These are phyloP conservation scores for Dactylella cylindrospora DNA, from an alignment of 2,329 filamentous ascomycete genomes.

Conservation along the genomic window DNA sequence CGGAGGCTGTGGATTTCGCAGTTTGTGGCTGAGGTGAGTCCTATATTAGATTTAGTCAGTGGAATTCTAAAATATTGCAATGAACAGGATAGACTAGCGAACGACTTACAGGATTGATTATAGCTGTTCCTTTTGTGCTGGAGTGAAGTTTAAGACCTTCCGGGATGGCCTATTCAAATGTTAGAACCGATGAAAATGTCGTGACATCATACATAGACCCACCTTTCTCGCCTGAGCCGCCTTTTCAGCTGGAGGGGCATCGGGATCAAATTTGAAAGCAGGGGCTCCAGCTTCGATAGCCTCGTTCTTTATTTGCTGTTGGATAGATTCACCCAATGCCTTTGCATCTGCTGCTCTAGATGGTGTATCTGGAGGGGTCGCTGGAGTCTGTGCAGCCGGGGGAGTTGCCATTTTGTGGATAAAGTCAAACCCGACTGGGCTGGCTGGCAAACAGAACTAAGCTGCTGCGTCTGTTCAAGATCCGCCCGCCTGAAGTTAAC, in stretches of 20 bases:
- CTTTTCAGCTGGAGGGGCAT: conserved; percentile 82
- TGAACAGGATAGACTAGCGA: conserved; percentile 6
- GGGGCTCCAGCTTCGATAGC: conserved; percentile 75
- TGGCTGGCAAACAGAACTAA: no score
- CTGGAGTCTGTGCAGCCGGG: conserved; percentile 16
- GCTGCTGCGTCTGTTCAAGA: no score
- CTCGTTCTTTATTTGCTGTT: conserved; percentile 73
- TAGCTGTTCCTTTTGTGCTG: conserved; percentile 31
- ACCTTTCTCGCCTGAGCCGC: conserved; percentile 67
- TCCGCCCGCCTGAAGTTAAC: no score
- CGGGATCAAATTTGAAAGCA: conserved; percentile 82
- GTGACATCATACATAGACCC: conserved; percentile 58
- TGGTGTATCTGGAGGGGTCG: conserved; percentile 39
- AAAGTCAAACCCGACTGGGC: conserved; percentile 26
- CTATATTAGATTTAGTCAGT: conserved; percentile 11
- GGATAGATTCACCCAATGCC: conserved; percentile 32
- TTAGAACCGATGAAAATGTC: conserved; percentile 61
- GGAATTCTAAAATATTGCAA: conserved; percentile 12
- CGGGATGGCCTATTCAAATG: conserved; percentile 16
- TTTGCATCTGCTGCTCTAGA: conserved; percentile 30
- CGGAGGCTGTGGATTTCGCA: conserved; percentile 6
- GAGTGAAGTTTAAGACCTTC: conserved; percentile 38
- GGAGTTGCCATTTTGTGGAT: conserved; percentile 34
- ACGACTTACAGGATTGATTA: conserved; percentile 33
- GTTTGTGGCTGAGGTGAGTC: conserved; percentile 31